A percentile compares a stretch with the other conserved stretches of the same genome.
phyloP scores from a whole-genome alignment of 768 basidiomycete species.

The Xerocomus spinulosus region DNA sequence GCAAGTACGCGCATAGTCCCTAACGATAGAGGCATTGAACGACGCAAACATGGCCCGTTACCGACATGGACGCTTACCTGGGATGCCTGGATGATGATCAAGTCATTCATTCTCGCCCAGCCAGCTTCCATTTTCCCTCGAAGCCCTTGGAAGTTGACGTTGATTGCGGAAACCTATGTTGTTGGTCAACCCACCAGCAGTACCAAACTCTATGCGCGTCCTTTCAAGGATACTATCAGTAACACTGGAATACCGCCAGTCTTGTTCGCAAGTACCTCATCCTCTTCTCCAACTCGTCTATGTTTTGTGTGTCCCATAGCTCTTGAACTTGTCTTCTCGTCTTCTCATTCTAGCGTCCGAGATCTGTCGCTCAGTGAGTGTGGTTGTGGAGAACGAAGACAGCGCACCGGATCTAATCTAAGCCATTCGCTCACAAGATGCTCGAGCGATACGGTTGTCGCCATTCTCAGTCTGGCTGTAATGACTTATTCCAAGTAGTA shows the following conservation, averaged over 20 bases:
- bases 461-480: background rate
- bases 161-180: background rate
- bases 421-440: constrained; percentile 50
- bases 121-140: constrained; percentile 85
- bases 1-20: constrained; percentile 75
- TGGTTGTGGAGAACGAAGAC: background rate
- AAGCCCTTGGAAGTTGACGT: constrained; percentile 45
- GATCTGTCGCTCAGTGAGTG: background rate
- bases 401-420: constrained; percentile 41
- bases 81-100: constrained; percentile 77
- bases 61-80: constrained; percentile 45
- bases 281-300: constrained; percentile 36
- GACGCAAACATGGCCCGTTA: background rate
- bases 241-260: background rate
- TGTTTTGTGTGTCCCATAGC: constrained; percentile 29
- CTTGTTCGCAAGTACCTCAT: constrained; percentile 32
- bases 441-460: constrained; percentile 27
- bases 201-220: constrained; percentile 79
- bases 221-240: constrained; percentile 31
- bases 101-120: constrained; percentile 88
- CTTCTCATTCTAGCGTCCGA: constrained; percentile 32
- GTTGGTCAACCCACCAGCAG: constrained; percentile 53
- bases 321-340: constrained; percentile 35
- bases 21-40: constrained; percentile 23
- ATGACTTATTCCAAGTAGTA: too few species aligned